phyloP scores from a whole-genome alignment of 1,139 yeast species.

The Kodamaea derodonti region DNA sequence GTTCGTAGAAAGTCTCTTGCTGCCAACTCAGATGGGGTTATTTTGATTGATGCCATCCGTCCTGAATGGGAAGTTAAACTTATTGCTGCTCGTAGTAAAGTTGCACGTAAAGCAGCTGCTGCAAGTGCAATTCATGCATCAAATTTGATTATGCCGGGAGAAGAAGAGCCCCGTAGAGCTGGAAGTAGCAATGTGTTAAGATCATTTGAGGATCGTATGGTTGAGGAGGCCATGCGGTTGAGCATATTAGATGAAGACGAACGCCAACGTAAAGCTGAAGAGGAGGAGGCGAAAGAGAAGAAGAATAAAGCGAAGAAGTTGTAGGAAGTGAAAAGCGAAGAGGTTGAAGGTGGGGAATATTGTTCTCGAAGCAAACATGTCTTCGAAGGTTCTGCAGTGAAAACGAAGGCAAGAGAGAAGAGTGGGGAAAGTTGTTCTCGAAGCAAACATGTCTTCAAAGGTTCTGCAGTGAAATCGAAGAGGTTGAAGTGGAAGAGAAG shows the following conservation, averaged over 20 bases:
- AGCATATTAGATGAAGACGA: conserved; percentile 69
- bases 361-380: too few species aligned
- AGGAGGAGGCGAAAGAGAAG: conserved; percentile 10
- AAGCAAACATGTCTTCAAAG: too few species aligned
- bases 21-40: conserved; percentile 60
- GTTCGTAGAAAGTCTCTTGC: conserved; percentile 47
- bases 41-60: conserved; percentile 75
- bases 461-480: too few species aligned
- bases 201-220: conserved; percentile 69
- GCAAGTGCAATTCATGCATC: conserved; percentile 92
- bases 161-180: conserved; percentile 22
- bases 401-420: too few species aligned
- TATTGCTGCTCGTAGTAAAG: conserved; percentile 63
- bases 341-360: too few species aligned
- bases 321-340: neutral
- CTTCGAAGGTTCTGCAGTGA: too few species aligned
- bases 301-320: conserved; percentile 1
- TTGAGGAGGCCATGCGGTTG: conserved; percentile 76
- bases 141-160: conserved; percentile 45
- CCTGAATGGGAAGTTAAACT: conserved; percentile 90
- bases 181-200: conserved; percentile 13
- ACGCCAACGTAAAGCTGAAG: conserved; percentile 31
- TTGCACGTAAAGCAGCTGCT: conserved; percentile 86
- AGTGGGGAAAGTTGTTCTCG: too few species aligned
- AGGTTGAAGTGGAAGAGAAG: too few species aligned